Base-by-base conservation (phyloP, 805 yeast species). In the Ascoidea rubescens region DNA sequence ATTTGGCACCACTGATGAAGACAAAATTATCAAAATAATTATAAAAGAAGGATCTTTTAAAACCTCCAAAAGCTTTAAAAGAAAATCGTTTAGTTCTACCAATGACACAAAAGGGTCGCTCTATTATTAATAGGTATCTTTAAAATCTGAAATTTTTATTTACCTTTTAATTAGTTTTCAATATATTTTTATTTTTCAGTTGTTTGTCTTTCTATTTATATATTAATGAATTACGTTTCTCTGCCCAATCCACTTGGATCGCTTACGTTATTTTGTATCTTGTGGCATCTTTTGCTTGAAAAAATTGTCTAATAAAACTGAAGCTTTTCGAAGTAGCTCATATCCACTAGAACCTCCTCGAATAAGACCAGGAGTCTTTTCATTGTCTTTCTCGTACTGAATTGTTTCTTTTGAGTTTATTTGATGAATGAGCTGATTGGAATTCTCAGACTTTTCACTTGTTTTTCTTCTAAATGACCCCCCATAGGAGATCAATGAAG, bases 21-120 rank as follows among this genome's bases (percentile, higher is more conserved):
- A 82, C 51, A 82, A 77, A 31, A 73, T 77, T n/a, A 74, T 87
- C 52, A 74, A 74, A 52, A 62, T 66, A 50, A 84, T 88, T 50
- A 60, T 87, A 54, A 68, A 67, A 45, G 68, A 77, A n/a, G 96
- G 96, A 46, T 63, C 70, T 17, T 67, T 76, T 49, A 78, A 78
- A 64, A 70, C 69, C 21, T 55, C 54, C 28, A 55, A 59, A 6
- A 65, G 62, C 12, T 53, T 65, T 33, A 55, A 59, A 56, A 63
- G 60, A 51, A 59, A 65, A 55, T 53, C 55, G n/a, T 63, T 56
- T 60, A 54, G 59, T 5, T 66, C 78, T 5, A 73, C 72, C 8
- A 79, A 79, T 57, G 82, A 78, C 52, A 59, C 78, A 0, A 64
- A 63, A 17, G 75, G 74, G 21, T 62, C 59, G 17, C 16, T 3